Conservation (phyloP, 2,329 filamentous ascomycete genomes). For the Apiospora marii region DNA sequence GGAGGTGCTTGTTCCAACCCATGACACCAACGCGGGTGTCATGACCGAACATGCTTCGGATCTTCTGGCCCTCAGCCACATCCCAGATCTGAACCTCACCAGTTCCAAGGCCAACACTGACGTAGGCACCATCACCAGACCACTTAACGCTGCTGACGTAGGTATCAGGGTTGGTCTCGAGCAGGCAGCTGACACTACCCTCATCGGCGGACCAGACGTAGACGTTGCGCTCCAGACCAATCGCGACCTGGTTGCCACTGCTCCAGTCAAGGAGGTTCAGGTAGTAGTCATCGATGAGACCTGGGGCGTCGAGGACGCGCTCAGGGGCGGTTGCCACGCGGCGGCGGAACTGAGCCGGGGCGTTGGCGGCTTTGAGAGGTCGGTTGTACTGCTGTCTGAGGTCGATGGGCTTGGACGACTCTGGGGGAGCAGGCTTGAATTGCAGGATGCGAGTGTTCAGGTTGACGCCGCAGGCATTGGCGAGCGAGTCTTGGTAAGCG, state of each 20-base stretch:
- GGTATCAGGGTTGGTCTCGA: constrained; percentile 89
- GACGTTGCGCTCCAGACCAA: constrained; percentile 94
- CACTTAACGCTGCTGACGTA: constrained; percentile 99
- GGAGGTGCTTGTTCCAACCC: constrained; percentile 98
- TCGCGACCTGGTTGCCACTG: constrained; percentile 95
- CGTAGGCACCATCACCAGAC: constrained; percentile 96
- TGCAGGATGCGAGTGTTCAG: constrained; percentile 95
- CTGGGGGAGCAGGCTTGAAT: constrained; percentile 97
- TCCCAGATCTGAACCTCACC: constrained; percentile 99
- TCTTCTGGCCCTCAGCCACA: constrained; percentile 91
- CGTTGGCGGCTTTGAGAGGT: constrained; percentile 80
- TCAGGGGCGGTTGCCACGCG: constrained; percentile 95
- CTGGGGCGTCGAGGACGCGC: constrained; percentile 93
- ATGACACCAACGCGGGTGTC: constrained; percentile 96
- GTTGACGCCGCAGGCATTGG: constrained; percentile 89
- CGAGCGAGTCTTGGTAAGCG: constrained; percentile 91
- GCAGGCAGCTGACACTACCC: constrained; percentile 84
- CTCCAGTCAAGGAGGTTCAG: constrained; percentile 99
- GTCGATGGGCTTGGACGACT: constrained; percentile 98
- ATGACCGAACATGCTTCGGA: constrained; percentile 98
- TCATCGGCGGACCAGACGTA: constrained; percentile 99
- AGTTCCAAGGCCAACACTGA: constrained; percentile 91
- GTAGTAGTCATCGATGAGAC: constrained; percentile 98
- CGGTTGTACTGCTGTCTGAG: constrained; percentile 98
- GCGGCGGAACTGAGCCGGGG: constrained; percentile 86